A percentile compares a stretch with the other conserved stretches of the same genome.
Conservation (phyloP, 2,329 filamentous ascomycete genomes). For the Graphilbum sp. region DNA sequence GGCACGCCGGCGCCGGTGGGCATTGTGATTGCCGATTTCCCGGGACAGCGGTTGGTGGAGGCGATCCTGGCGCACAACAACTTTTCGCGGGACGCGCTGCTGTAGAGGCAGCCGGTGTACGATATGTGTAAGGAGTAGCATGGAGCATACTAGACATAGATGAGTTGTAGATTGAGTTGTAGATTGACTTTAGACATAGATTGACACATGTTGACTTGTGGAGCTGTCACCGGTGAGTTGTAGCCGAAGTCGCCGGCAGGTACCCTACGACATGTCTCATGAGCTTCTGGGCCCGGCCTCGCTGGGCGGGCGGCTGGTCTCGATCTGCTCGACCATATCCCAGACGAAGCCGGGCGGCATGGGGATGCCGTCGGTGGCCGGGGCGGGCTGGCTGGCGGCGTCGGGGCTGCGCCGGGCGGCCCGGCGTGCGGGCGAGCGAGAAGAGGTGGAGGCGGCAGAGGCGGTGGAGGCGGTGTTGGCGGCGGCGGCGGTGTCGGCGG, state of each 20-base stretch:
- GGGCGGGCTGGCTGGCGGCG: slow-evolving; percentile 12
- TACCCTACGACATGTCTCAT: neutral
- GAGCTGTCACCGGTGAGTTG: no score
- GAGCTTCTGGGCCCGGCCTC: neutral
- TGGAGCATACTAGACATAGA: no score
- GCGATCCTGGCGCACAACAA: slow-evolving; percentile 24
- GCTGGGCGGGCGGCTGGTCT: slow-evolving; percentile 14
- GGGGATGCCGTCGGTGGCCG: neutral
- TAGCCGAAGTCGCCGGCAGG: no score
- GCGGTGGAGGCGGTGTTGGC: no score
- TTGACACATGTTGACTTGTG: no score
- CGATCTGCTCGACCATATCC: slow-evolving; percentile 39
- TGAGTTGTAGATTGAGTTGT: no score
- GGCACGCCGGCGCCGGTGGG: slow-evolving; percentile 17
- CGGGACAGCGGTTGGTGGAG: slow-evolving; percentile 24
- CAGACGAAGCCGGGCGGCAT: slow-evolving; percentile 20
- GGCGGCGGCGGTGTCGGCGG: no score
- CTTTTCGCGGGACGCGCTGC: slow-evolving; percentile 1
- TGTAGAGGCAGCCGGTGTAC: no score
- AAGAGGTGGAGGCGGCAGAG: no score
- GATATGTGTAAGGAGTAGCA: no score
- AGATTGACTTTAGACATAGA: no score
- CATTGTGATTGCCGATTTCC: slow-evolving; percentile 32
- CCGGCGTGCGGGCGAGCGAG: no score
- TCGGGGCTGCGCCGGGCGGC: neutral